Evolutionary conservation across 164 flowering plant genomes (phyloP).

Genomic region (Akebia trifoliata): DNA sequence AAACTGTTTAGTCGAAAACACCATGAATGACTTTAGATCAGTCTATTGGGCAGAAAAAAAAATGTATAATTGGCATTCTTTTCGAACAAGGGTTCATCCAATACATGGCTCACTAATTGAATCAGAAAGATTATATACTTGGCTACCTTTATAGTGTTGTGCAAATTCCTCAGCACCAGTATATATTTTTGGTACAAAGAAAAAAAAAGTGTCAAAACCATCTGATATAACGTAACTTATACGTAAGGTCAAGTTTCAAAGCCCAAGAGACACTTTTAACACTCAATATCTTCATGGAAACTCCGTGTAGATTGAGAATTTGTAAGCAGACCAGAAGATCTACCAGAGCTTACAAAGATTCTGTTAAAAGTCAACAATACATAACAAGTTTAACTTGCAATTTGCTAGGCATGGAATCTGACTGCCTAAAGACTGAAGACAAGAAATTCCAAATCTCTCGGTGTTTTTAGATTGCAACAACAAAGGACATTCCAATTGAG

Average conservation of each 20-base stretch:
- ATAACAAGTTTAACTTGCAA: not conserved
- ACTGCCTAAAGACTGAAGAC: not conserved
- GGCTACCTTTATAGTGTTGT: no score
- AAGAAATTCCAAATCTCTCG: not conserved
- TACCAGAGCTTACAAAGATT: not conserved
- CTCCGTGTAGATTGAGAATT: no score
- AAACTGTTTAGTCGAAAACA: no score
- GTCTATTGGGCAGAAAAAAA: no score
- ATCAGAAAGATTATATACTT: no score
- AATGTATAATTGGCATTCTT: no score
- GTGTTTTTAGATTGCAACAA: not conserved
- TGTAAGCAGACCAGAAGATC: not conserved
- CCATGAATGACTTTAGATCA: no score
- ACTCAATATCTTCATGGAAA: not conserved
- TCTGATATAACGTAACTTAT: not conserved
- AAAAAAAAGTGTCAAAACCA: not conserved
- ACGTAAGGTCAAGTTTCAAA: not conserved
- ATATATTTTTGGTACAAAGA: not conserved
- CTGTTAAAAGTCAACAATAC: not conserved
- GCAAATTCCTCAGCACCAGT: no score
- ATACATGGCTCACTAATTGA: no score
- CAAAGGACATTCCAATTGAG: not conserved
- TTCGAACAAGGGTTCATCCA: no score
- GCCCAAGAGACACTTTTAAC: not conserved
- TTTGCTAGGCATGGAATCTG: not conserved